Conservation (phyloP, 352 stramenopile genomes). For the Phytopythium delawarense region DNA sequence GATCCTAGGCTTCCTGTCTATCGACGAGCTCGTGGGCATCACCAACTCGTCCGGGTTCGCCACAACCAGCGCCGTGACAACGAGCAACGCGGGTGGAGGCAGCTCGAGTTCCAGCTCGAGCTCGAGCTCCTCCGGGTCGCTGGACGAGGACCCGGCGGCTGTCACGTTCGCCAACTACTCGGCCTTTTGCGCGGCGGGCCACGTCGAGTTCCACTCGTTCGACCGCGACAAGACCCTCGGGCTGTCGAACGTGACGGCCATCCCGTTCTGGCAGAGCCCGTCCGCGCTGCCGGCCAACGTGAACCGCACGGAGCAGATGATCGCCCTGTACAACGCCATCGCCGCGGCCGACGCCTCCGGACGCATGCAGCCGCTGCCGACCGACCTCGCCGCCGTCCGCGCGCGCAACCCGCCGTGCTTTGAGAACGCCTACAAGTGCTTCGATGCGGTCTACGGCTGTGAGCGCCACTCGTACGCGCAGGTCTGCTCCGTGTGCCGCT, state of each 20-base stretch:
- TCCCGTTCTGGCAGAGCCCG: slow-evolving; percentile 58
- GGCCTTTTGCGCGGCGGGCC: slow-evolving; percentile 39
- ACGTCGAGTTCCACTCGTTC: slow-evolving; percentile 51
- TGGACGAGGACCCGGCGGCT: slow-evolving; percentile 3
- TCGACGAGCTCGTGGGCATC: slow-evolving; percentile 76
- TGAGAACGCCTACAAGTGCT: slow-evolving; percentile 49
- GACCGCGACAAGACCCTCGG: slow-evolving; percentile 47
- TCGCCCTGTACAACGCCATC: slow-evolving; percentile 46
- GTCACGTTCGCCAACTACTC: slow-evolving; percentile 39
- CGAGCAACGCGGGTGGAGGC: slow-evolving; percentile 10
- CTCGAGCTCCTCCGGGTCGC: slow-evolving; percentile 25
- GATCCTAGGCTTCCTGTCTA: slow-evolving; percentile 53
- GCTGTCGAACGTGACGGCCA: slow-evolving; percentile 38
- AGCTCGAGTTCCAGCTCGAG: slow-evolving; percentile 7
- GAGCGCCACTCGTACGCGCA: slow-evolving; percentile 54
- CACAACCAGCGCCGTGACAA: not conserved
- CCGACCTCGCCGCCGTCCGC: slow-evolving; percentile 31
- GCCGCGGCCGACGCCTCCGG: slow-evolving; percentile 13
- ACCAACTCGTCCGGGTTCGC: slow-evolving; percentile 11
- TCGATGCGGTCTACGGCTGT: slow-evolving; percentile 47
- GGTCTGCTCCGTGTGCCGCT: slow-evolving; percentile 53
- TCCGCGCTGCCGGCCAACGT: slow-evolving; percentile 48
- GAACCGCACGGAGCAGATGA: slow-evolving; percentile 42
- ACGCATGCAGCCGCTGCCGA: slow-evolving; percentile 44
- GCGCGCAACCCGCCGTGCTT: slow-evolving; percentile 57